Conservation (phyloP, 495 filamentous ascomycete species). For the Lophium mytilinum region DNA sequence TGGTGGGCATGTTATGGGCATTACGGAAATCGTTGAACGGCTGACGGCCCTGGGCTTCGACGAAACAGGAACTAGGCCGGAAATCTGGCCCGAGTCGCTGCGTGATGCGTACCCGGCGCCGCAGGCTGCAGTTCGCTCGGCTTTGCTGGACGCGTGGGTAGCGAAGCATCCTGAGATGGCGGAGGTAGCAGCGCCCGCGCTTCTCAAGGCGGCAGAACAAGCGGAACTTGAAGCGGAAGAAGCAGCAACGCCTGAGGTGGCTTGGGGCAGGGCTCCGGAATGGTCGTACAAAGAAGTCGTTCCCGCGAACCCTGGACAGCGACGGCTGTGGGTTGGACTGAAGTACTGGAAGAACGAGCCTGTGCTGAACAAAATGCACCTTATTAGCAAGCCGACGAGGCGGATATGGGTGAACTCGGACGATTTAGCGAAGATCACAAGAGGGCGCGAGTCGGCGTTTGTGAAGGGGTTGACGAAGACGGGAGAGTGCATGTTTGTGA, state of each 20-base stretch:
- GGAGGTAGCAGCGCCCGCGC: not conserved
- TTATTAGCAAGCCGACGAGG: constrained; percentile 72
- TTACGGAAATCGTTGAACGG: too few species aligned
- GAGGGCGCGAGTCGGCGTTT: constrained; percentile 55
- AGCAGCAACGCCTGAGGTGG: not conserved
- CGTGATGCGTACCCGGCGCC: constrained; percentile 5
- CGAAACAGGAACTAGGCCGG: too few species aligned
- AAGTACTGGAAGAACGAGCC: constrained; percentile 90
- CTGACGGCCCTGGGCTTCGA: too few species aligned
- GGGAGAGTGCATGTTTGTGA: constrained; percentile 77
- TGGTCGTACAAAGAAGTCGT: constrained; percentile 21
- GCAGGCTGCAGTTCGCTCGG: not conserved
- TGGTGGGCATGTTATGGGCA: too few species aligned
- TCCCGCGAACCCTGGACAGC: constrained; percentile 59
- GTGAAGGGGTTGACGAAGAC: constrained; percentile 65
- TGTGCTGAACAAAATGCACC: constrained; percentile 60
- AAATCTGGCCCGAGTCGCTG: too few species aligned
- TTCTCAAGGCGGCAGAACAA: not conserved
- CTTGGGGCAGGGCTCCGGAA: not conserved
- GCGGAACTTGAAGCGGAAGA: not conserved
- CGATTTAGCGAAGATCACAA: constrained; percentile 53
- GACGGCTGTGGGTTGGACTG: constrained; percentile 82
- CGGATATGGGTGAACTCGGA: constrained; percentile 54
- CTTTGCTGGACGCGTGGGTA: not conserved
- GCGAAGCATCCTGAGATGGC: not conserved